Evolutionary conservation across 2,329 filamentous ascomycete species (phyloP), one percentile per base, ranked within the genome.

Genomic region (Rutstroemia sp.): DNA sequence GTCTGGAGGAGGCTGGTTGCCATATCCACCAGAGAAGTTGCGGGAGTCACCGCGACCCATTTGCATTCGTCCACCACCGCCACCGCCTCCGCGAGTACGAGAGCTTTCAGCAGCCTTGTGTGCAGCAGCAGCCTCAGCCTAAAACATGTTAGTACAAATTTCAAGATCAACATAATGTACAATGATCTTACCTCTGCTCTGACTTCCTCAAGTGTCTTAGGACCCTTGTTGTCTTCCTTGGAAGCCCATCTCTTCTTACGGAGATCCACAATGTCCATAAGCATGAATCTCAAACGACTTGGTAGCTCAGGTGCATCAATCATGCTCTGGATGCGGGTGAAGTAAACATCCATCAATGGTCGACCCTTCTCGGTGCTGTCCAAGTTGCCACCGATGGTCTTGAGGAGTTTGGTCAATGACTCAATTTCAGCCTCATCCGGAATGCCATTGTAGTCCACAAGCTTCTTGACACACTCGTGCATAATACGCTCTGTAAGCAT

Each of bases 401-500:
- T 85, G 60, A 99, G 82, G 61, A 99, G 80, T 76, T 95, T 96
- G 67, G 87, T 91, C 73, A 99, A 84, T 64, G 90, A 95, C 79
- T 99, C 94, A 59, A 99, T 87, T 72, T 96, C 92, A 54, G 92
- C 89, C 75, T 99, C 94, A 66, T 99, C 94, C 46, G 94, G 94
- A 59, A 90, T 77, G 60, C 89, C 91, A 69, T 92, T 87, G 73
- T 95, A 97, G 75, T 99, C 92, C 64, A 99, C 89, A 61, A 99
- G 82, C 75, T 95, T 96, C 76, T 91, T 87, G 27, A 99, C 91
- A 81, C 94, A 99, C 74, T 96, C 90, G 77, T 99, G 92, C 94
- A 99, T 99, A 75, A 99, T 99, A 72, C 92, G 89, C 73, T 96
- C 89, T 60, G 94, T 99, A 73, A 99, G 82, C 94, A 99, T 99